Percentiles rank a stretch among this genome's conserved stretches.
These are phyloP conservation scores for Calvatia gigantea DNA, from an alignment of 768 basidiomycete species.

Conservation along the genomic window DNA sequence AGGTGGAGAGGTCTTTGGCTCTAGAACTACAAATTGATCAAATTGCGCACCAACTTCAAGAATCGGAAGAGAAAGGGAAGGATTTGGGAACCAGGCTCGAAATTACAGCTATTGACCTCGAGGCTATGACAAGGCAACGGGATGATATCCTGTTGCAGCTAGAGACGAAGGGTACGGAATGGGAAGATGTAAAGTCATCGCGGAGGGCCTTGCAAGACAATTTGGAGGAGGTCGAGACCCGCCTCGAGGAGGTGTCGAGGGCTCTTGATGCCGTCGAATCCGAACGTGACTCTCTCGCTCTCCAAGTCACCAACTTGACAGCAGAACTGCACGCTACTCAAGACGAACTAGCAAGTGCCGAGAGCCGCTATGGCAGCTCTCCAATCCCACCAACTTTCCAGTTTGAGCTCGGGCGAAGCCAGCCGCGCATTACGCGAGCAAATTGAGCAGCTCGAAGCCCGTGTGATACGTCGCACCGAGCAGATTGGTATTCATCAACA, in stretches of 20 bases:
- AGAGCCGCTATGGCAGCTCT: conserved; percentile 59
- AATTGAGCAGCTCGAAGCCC: conserved; percentile 64
- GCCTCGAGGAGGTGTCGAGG: conserved; percentile 33
- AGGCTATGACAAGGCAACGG: conserved; percentile 32
- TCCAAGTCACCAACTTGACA: conserved; percentile 62
- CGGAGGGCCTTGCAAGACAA: conserved; percentile 18
- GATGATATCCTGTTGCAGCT: conserved; percentile 34
- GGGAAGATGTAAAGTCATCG: conserved; percentile 14
- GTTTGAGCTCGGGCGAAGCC: conserved; percentile 56
- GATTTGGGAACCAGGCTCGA: conserved; percentile 32
- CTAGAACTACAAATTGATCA: conserved; percentile 14
- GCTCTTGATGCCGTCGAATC: conserved; percentile 55
- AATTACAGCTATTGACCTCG: conserved; percentile 28
- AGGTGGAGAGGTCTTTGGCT: not conserved
- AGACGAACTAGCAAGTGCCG: conserved; percentile 51
- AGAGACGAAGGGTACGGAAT: conserved; percentile 27
- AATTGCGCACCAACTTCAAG: conserved; percentile 17
- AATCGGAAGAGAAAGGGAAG: conserved; percentile 22
- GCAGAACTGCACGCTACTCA: conserved; percentile 52
- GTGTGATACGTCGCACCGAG: conserved; percentile 63
- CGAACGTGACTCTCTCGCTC: conserved; percentile 61
- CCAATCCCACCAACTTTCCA: conserved; percentile 63
- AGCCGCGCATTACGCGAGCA: conserved; percentile 55
- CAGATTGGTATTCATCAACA: conserved; percentile 79
- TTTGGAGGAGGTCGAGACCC: conserved; percentile 27